A percentile compares a stretch with the other conserved stretches of the same genome.
Conservation (phyloP, 495 filamentous ascomycete species). For the Daldinia caldariorum region DNA sequence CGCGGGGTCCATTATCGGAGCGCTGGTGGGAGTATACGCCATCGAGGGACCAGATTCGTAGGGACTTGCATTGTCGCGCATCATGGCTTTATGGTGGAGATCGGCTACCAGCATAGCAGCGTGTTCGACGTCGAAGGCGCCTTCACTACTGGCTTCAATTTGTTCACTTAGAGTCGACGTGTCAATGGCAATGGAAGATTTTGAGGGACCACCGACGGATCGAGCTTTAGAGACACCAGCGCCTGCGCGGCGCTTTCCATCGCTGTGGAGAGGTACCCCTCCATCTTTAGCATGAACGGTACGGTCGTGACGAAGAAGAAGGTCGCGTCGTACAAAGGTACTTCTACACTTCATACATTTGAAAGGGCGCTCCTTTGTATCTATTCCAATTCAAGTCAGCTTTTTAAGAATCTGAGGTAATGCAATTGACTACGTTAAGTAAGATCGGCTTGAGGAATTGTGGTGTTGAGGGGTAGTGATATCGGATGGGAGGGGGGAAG, state of each 20-base stretch:
- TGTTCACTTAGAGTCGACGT: constrained; percentile 86
- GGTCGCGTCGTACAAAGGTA: constrained; percentile 96
- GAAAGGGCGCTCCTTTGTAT: constrained; percentile 98
- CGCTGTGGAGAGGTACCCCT: constrained; percentile 91
- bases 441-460: constrained; percentile 2
- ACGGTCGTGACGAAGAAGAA: constrained; percentile 95
- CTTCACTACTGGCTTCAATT: constrained; percentile 92
- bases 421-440: constrained; percentile 10
- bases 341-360: constrained; percentile 98
- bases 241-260: constrained; percentile 86
- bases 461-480: constrained; percentile 40
- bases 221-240: constrained; percentile 71
- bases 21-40: constrained; percentile 75
- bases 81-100: constrained; percentile 95
- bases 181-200: constrained; percentile 85
- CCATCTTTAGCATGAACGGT: constrained; percentile 99
- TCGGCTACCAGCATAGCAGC: constrained; percentile 99
- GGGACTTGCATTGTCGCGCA: constrained; percentile 62
- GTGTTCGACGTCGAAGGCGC: constrained; percentile 96
- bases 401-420: constrained; percentile 17
- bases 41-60: constrained; percentile 77
- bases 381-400: constrained; percentile 58
- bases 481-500: constrained; percentile 9
- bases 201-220: constrained; percentile 73
- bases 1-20: constrained; percentile 73